Base-by-base conservation (phyloP, 257 asterid genomes). In the Solanum corneliomulleri region DNA sequence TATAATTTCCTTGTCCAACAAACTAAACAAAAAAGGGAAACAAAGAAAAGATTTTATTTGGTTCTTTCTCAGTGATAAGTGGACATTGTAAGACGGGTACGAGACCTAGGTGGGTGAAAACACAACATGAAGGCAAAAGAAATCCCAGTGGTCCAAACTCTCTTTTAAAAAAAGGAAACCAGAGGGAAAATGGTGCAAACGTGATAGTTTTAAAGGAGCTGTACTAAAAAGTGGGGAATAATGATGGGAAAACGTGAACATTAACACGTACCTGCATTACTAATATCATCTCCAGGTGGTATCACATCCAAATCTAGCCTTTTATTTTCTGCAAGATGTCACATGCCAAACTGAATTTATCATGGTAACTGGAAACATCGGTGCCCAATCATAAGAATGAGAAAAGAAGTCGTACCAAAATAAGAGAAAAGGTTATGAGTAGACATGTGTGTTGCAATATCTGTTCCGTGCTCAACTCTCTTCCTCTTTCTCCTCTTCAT, bases 401-500 rank as follows among this genome's bases (percentile, higher is more conserved):
- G 33, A 47, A 86, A 86, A 64, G 77, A 90, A 85, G 83, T 2
- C 87, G 64, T 81, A 95, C 98, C 98, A 68, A 90, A 92, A 86
- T 91, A 92, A 14, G 95, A 92, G 89, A 95, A 95, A 88, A 95
- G 93, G 90, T 92, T 84, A 89, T 95, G 99, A 74, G 87, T 93
- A 29, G 97, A 91, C 93, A 95, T 94, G 87, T 91, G 94, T 78
- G 94, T 86, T 64, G 89, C 87, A 49, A 88, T 74, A 90, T 94
- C 95, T 52, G 93, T 89, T 72, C 92, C 87, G 58, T 84, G 88
- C 91, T 96, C 98, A 70, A 92, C 92, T 90, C 90, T 91, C 91
- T 94, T 94, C 91, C 99, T 91, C 86, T 91, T 94, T 74, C 92
- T 93, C 92, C 98, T 93, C 92, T 89, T 93, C 89, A 95, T 87